Base-by-base conservation (phyloP, 2,329 filamentous ascomycete genomes). In the Alternaria sp. region DNA sequence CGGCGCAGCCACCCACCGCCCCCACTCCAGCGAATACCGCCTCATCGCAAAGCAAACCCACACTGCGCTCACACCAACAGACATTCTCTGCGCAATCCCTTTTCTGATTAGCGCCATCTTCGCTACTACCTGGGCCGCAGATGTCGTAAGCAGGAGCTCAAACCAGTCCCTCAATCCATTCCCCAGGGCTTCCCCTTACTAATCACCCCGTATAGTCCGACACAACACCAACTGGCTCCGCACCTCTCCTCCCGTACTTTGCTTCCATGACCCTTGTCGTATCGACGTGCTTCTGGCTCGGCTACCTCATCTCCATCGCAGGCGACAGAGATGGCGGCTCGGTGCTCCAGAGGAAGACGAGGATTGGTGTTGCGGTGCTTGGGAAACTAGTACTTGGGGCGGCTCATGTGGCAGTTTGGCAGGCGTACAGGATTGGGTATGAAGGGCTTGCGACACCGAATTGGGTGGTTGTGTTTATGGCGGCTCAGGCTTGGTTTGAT, bases 401-500 rank as follows among this genome's bases (percentile, higher is more conserved):
- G 26, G 26, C 28, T 45, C 28, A 45, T 13, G 28, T 45, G 10
- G 28, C 28, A 14, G 31, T 45, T 10, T 45, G 42, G 42, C 42
- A 45, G 42, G n/a, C 42, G 31, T 45, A 45, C n/a, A 45, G 31
- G 42, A 31, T 31, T 14, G 11, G 26, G 42, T 45, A 17, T 21
- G 42, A 13, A 17, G 42, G 42, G 26, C 26, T 45, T 45, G 9
- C 7, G 26, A 45, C 42, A 45, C 42, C 42, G 10, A 45, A 31
- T 45, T 45, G 42, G 42, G 26, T 28, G 13, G n/a, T 45, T 29
- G 42, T 45, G 42, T 45, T 45, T 17, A 21, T 45, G 26, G 42
- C 42, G n/a, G 28, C 42, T 9, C 42, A 45, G 26, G 42, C 42
- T 23, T 45, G 42, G 28, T 45, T 45, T 28, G 42, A 45, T 31